These are phyloP conservation scores for Eucalyptus sp. DNA, from an alignment of 345 rosid genomes.

Conservation along the genomic window DNA sequence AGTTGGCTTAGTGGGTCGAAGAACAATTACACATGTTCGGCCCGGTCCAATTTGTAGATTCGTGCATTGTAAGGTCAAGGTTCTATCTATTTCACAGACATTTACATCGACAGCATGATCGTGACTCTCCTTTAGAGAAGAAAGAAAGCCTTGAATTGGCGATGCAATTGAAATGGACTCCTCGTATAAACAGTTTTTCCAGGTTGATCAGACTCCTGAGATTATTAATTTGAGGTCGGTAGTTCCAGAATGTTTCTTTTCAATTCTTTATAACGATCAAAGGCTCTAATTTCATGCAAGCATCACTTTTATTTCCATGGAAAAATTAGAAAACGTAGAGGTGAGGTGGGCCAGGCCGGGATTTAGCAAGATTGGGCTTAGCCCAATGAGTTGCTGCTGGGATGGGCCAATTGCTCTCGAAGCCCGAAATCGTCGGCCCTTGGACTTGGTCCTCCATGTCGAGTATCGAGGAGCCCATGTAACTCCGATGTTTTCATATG, in stretches of 20 bases:
- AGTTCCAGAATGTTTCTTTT: neutral
- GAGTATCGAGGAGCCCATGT: neutral
- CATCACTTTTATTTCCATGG: neutral
- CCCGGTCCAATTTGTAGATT: neutral
- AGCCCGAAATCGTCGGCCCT: neutral
- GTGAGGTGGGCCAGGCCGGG: neutral
- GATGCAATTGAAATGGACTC: neutral
- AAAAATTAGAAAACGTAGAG: neutral
- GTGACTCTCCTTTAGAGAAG: neutral
- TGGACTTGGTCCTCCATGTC: rapidly evolving
- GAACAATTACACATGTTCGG: neutral
- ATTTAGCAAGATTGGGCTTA: neutral
- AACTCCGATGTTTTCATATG: neutral
- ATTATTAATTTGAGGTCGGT: neutral
- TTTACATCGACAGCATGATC: rapidly evolving
- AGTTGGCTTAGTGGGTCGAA: neutral
- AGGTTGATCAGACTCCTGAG: neutral
- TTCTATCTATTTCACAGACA: neutral
- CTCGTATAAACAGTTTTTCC: neutral
- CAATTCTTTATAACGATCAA: neutral
- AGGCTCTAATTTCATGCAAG: neutral
- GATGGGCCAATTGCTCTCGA: neutral
- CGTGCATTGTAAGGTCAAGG: neutral
- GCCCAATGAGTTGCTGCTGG: neutral
- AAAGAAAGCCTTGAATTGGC: neutral